These are phyloP conservation scores for Fagopyrum esculentum DNA, from an alignment of 148 eudicot species.

Conservation along the genomic window DNA sequence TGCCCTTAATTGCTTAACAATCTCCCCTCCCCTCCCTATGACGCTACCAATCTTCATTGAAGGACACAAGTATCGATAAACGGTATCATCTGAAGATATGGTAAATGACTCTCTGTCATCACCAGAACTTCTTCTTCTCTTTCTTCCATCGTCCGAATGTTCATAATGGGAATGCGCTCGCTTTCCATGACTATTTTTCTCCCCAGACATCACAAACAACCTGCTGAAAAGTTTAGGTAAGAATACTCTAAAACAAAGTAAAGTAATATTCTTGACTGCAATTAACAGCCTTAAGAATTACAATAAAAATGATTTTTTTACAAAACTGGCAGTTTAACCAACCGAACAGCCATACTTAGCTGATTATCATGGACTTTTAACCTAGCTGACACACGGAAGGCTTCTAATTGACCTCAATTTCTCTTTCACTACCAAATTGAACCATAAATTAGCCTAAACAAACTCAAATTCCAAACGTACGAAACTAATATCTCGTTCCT, in stretches of 20 bases:
- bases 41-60: conserved; percentile 89
- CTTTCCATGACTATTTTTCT: conserved; percentile 67
- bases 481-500: background rate
- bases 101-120: conserved; percentile 53
- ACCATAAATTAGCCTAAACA: background rate
- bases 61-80: conserved; percentile 85
- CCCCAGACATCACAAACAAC: conserved; percentile 64
- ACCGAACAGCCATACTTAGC: background rate
- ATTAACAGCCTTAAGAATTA: background rate
- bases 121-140: conserved; percentile 63
- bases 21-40: conserved; percentile 98
- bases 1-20: conserved; percentile 71
- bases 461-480: background rate
- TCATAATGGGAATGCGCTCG: conserved; percentile 61
- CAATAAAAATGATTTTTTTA: background rate
- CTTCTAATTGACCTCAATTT: background rate
- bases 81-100: conserved; percentile 79
- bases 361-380: background rate
- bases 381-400: background rate
- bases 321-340: background rate
- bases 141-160: conserved; percentile 60
- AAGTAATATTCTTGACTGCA: background rate
- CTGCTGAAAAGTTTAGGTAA: background rate
- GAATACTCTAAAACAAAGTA: background rate
- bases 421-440: background rate